Evolutionary conservation across 306 rosid species (phyloP).

Genomic region (Psophocarpus tetragonolobus): DNA sequence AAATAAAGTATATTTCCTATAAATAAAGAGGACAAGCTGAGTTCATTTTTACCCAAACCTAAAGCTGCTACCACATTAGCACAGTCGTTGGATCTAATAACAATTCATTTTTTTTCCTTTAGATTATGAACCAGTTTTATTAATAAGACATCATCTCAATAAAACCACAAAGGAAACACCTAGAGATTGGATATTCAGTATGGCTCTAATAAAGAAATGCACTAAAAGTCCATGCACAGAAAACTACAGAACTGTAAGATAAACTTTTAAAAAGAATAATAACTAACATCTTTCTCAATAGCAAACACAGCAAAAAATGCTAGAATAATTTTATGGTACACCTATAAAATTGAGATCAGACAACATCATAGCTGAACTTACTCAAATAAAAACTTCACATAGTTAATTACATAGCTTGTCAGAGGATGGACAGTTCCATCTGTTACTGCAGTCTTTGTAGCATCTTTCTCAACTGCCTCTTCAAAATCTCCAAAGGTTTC

Average conservation of each 20-base stretch:
- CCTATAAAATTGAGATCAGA: not conserved
- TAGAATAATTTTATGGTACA: conserved; percentile 19
- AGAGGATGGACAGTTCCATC: conserved; percentile 99
- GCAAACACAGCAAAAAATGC: conserved; percentile 5
- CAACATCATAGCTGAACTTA: conserved; percentile 48
- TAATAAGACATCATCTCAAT: not conserved
- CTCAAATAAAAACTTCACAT: conserved; percentile 96
- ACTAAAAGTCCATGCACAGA: not conserved
- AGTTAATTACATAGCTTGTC: conserved; percentile 95
- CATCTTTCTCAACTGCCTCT: conserved; percentile 96
- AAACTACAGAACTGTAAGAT: not conserved
- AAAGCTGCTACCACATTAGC: not conserved
- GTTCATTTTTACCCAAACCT: not conserved
- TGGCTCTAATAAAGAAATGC: not conserved
- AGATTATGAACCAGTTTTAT: not conserved
- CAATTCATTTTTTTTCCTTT: not conserved
- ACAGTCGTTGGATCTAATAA: not conserved
- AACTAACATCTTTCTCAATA: not conserved
- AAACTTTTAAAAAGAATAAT: not conserved
- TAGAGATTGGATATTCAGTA: not conserved
- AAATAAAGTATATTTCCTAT: not conserved
- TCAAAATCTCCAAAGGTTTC: conserved; percentile 97
- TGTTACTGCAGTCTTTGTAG: conserved; percentile 90
- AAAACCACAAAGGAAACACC: not conserved
- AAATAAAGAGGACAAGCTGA: not conserved